These are phyloP conservation scores for Penicillium sclerotiorum DNA, from an alignment of 2,329 filamentous ascomycete genomes.

Conservation along the genomic window DNA sequence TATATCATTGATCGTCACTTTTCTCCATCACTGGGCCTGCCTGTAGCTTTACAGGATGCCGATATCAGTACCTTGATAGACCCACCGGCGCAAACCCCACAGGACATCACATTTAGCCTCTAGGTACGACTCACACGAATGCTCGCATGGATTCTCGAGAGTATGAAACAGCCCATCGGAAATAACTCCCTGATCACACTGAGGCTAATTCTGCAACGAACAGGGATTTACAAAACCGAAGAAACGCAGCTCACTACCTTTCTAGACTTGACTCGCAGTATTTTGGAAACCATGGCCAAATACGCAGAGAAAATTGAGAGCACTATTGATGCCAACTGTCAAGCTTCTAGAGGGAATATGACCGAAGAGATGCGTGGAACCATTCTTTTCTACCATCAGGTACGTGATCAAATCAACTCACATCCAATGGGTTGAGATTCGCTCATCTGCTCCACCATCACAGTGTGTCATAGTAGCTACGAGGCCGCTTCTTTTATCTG, in stretches of 20 bases:
- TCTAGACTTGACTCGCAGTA: conserved; percentile 39
- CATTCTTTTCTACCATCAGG: conserved; percentile 44
- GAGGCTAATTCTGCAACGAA: not conserved
- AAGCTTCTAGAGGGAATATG: conserved; percentile 37
- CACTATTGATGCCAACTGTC: conserved; percentile 35
- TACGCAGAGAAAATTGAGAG: conserved; percentile 44
- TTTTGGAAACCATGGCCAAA: conserved; percentile 39
- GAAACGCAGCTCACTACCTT: conserved; percentile 38
- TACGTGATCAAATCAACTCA: conserved; percentile 15
- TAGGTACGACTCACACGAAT: conserved; percentile 42
- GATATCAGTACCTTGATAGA: conserved; percentile 42
- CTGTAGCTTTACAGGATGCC: conserved; percentile 42
- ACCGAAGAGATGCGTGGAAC: conserved; percentile 41
- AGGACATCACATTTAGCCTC: conserved; percentile 36
- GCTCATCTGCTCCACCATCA: not conserved
- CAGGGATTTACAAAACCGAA: conserved; percentile 42
- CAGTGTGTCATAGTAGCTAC: conserved; percentile 18
- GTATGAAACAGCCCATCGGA: too few species aligned
- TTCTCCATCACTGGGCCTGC: conserved; percentile 44
- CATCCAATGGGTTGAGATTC: too few species aligned
- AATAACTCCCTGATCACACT: too few species aligned
- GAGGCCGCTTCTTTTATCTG: conserved; percentile 13
- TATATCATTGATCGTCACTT: conserved; percentile 48
- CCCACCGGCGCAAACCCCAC: conserved; percentile 25
- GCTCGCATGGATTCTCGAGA: conserved; percentile 39